These are phyloP conservation scores for Leccinum imitatum DNA, from an alignment of 768 basidiomycete genomes.

Conservation along the genomic window DNA sequence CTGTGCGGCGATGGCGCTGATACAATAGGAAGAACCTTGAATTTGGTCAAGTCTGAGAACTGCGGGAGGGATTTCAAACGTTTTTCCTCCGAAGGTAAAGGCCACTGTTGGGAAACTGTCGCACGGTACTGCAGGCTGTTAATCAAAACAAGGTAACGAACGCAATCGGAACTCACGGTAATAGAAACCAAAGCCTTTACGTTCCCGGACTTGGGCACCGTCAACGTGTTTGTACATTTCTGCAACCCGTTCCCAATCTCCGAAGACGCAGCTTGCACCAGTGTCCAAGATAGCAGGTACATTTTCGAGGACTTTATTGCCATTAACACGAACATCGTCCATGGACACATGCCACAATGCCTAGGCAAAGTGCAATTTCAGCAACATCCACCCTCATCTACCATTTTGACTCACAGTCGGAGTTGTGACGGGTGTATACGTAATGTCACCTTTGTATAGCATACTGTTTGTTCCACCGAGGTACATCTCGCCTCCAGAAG, in stretches of 20 bases:
- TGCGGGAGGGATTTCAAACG: background rate
- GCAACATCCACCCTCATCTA: background rate
- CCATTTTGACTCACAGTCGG: background rate
- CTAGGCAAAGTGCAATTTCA: background rate
- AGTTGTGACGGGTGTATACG: background rate
- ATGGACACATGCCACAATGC: background rate
- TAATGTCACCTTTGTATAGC: background rate
- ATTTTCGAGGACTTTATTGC: background rate
- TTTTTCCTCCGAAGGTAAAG: background rate
- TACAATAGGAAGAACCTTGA: background rate
- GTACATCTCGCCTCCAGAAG: background rate
- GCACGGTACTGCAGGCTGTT: background rate
- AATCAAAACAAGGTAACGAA: background rate
- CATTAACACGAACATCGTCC: background rate
- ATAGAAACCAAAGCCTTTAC: background rate
- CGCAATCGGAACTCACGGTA: background rate
- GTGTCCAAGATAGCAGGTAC: background rate
- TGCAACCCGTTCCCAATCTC: background rate
- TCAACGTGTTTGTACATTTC: background rate
- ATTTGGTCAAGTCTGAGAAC: background rate
- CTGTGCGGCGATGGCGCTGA: background rate
- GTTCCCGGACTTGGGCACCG: background rate
- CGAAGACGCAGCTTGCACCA: background rate
- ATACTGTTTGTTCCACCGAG: background rate
- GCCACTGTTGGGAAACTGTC: background rate